Conservation (phyloP, 345 rosid species). For the Citropsis articulata region DNA sequence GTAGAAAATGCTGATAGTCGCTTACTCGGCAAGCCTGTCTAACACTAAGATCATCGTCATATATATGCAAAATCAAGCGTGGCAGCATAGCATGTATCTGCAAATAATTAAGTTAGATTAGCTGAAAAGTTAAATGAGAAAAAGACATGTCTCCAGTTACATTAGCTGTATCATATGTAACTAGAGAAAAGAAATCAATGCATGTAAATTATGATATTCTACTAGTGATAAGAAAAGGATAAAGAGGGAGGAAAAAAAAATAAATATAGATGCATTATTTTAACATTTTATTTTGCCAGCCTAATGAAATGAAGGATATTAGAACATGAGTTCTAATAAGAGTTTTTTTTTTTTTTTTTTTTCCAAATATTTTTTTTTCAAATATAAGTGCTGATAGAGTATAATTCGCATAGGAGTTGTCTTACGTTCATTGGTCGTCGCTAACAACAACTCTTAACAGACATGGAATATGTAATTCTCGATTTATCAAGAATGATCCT, state of each 20-base stretch:
- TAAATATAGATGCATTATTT: not conserved
- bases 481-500: not conserved
- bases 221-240: not conserved
- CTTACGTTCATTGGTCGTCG: too few relatives aligned
- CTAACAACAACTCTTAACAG: too few relatives aligned
- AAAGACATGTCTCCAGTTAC: not conserved
- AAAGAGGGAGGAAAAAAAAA: not conserved
- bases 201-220: not conserved
- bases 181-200: not conserved
- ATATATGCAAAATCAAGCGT: constrained; percentile 77
- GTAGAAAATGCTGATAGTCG: constrained; percentile 12
- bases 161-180: not conserved
- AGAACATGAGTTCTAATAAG: not conserved
- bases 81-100: constrained; percentile 86
- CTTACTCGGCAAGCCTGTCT: constrained; percentile 90
- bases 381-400: not conserved
- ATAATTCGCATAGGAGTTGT: too few relatives aligned
- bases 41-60: constrained; percentile 71
- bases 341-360: too few relatives aligned
- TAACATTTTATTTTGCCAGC: not conserved
- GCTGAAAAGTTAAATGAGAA: constrained; percentile 1
- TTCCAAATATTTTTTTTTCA: not conserved
- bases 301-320: not conserved
- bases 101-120: constrained; percentile 16
- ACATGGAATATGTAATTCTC: not conserved